These are phyloP conservation scores for Calonectria leucothoes DNA, from an alignment of 2,329 filamentous ascomycete species.

Conservation along the genomic window DNA sequence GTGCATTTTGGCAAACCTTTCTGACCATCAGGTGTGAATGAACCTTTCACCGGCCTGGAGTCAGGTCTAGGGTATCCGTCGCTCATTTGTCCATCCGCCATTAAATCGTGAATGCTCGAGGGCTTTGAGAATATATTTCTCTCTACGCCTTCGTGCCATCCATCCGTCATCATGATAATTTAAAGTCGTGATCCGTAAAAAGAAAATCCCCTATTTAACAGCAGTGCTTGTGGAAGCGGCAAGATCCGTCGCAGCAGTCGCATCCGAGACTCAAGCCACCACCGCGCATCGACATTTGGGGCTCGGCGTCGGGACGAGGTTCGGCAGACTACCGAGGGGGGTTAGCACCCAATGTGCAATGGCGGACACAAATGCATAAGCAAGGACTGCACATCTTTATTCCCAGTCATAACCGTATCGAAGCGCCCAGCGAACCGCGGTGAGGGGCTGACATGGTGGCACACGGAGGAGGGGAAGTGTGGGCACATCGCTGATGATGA, in stretches of 20 bases:
- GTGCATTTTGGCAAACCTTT: not conserved
- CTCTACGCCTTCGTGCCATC: not conserved
- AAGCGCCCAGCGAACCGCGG: not conserved
- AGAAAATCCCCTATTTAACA: too few relatives aligned
- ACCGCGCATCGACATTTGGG: slow-evolving; percentile 40
- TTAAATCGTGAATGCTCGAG: not conserved
- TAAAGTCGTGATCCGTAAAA: not conserved
- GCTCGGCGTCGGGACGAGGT: slow-evolving; percentile 38
- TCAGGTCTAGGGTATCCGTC: not conserved
- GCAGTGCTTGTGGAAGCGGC: slow-evolving; percentile 45
- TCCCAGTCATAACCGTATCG: not conserved
- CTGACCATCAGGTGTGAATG: not conserved
- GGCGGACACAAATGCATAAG: not conserved
- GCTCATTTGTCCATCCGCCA: not conserved
- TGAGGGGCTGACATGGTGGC: slow-evolving; percentile 5
- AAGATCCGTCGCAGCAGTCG: slow-evolving; percentile 44
- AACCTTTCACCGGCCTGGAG: not conserved
- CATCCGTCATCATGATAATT: not conserved
- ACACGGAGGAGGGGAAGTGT: not conserved
- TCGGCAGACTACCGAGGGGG: slow-evolving; percentile 28
- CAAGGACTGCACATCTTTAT: not conserved
- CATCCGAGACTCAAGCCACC: slow-evolving; percentile 42
- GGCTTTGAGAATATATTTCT: not conserved
- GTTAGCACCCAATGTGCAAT: not conserved
- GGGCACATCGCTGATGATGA: too few relatives aligned